These are phyloP conservation scores for Euptelea pleiosperma DNA, from an alignment of 164 flowering plant genomes.

Conservation along the genomic window DNA sequence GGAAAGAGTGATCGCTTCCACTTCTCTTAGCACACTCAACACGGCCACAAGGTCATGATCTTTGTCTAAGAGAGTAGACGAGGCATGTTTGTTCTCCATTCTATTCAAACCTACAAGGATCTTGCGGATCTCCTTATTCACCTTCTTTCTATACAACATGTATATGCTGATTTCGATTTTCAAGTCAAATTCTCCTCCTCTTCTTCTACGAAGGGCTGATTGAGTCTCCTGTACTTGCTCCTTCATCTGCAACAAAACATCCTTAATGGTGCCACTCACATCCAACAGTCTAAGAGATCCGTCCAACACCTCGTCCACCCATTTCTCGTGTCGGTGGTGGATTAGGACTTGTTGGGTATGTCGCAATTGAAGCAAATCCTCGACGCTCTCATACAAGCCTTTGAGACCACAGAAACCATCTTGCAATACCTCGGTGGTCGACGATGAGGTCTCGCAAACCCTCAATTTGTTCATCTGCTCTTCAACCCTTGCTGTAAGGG, in stretches of 20 bases:
- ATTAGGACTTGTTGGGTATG: slow-evolving; percentile 13
- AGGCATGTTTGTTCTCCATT: slow-evolving; percentile 4
- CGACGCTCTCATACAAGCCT: slow-evolving; percentile 13
- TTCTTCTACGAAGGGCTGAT: slow-evolving; percentile 15
- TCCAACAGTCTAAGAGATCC: slow-evolving; percentile 20
- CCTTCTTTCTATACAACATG: slow-evolving; percentile 13
- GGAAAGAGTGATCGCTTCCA: slow-evolving; percentile 11
- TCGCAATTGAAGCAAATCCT: slow-evolving; percentile 15
- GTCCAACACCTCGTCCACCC: slow-evolving; percentile 17
- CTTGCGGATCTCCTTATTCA: slow-evolving; percentile 13
- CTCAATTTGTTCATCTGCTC: slow-evolving; percentile 13
- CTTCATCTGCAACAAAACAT: slow-evolving; percentile 14
- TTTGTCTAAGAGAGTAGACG: not conserved
- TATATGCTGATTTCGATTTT: not conserved
- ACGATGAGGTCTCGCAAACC: slow-evolving; percentile 4
- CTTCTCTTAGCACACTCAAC: slow-evolving; percentile 13
- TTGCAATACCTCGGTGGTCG: not conserved
- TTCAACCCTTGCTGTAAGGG: slow-evolving; percentile 6
- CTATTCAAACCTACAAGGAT: slow-evolving; percentile 10
- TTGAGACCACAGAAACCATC: slow-evolving; percentile 2
- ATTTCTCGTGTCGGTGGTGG: slow-evolving; percentile 7
- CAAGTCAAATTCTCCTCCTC: slow-evolving; percentile 6
- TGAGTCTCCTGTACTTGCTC: slow-evolving; percentile 11
- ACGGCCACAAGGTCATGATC: slow-evolving; percentile 5
- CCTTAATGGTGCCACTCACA: slow-evolving; percentile 13